Base-by-base conservation (phyloP, 176 grass and related monocot species). In the Raddia distichophylla region DNA sequence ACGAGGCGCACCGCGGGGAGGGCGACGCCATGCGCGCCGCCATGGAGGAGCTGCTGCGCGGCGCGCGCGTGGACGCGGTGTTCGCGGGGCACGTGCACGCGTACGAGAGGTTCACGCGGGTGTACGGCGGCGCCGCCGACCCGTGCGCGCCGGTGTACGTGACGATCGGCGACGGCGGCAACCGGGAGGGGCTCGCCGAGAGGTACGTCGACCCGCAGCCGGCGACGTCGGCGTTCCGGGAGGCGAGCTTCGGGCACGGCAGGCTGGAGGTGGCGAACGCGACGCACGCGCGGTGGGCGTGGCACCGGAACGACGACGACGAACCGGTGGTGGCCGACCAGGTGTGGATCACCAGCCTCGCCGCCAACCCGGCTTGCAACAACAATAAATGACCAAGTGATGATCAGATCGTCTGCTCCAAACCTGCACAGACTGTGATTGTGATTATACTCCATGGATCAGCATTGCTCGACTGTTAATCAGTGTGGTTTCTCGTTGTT, bases 61-160 rank as follows among this genome's bases (percentile, higher is more conserved):
- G 65, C 0, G 88, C 88, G 0, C 86, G 83, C 18, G 93, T 91
- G 40, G 93, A 97, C 69, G 72, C 86, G 7, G 88, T 93, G 55
- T 91, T 96, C 86, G 86, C 88, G 15, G 93, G 93, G 0, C 93
- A 93, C 56, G 93, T 97, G 55, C 93, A 97, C 62, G 93, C 93
- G 4, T 97, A 93, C 84, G 93, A 97, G 80, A 71, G 93, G 5
- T 97, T 97, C 12, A 0, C 54, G 44, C 82, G 57, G 10, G 85
- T 93, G 58, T 87, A 91, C 63, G 65, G 76, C 19, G 49, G 76
- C 5, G 6, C 8, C 53, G 34, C 45, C 18, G 86, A 92, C 22
- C 59, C 52, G 3, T 89, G 86, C 40, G 86, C 79, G 8, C 40
- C 86, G 12, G 47, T 92, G 86, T 83, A 92, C 79, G 69, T 92